These are phyloP conservation scores for Phytopythium cucurbitacearum DNA, from an alignment of 352 stramenopile genomes.

Conservation along the genomic window DNA sequence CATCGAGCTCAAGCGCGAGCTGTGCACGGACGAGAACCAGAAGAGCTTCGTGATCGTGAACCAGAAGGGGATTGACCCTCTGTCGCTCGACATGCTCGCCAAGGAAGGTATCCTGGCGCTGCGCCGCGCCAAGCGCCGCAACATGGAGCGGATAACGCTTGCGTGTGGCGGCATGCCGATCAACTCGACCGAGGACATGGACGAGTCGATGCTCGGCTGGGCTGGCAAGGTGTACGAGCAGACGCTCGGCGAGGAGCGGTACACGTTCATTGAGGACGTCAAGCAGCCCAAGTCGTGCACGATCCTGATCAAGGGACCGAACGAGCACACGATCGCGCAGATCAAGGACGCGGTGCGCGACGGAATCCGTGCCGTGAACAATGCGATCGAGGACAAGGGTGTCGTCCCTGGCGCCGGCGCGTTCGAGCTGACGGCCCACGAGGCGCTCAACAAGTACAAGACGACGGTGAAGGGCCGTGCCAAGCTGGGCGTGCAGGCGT, in stretches of 20 bases:
- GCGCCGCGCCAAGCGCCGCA: conserved; percentile 97
- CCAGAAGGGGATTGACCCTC: conserved; percentile 99
- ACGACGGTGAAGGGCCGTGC: conserved; percentile 90
- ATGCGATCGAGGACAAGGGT: conserved; percentile 96
- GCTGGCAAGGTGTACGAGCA: conserved; percentile 98
- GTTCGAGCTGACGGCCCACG: conserved; percentile 94
- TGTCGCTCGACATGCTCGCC: conserved; percentile 98
- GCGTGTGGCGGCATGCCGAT: conserved; percentile 97
- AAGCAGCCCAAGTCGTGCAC: conserved; percentile 96
- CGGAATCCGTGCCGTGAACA: conserved; percentile 97
- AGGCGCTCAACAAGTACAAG: conserved; percentile 87
- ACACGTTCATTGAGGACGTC: conserved; percentile 99
- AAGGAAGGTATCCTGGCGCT: conserved; percentile 99
- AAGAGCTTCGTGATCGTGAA: conserved; percentile 99
- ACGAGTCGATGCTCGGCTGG: conserved; percentile 94
- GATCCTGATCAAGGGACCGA: conserved; percentile 98
- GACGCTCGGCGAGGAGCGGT: conserved; percentile 98
- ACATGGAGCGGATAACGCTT: conserved; percentile 99
- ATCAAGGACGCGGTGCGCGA: conserved; percentile 99
- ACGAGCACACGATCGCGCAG: conserved; percentile 98
- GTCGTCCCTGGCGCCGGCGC: conserved; percentile 96
- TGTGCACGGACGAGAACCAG: conserved; percentile 95
- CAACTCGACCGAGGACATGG: conserved; percentile 98
- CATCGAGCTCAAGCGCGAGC: conserved; percentile 98
- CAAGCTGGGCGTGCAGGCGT: conserved; percentile 98